These are phyloP conservation scores for Multifurca ochricompacta DNA, from an alignment of 768 basidiomycete species.

Conservation along the genomic window DNA sequence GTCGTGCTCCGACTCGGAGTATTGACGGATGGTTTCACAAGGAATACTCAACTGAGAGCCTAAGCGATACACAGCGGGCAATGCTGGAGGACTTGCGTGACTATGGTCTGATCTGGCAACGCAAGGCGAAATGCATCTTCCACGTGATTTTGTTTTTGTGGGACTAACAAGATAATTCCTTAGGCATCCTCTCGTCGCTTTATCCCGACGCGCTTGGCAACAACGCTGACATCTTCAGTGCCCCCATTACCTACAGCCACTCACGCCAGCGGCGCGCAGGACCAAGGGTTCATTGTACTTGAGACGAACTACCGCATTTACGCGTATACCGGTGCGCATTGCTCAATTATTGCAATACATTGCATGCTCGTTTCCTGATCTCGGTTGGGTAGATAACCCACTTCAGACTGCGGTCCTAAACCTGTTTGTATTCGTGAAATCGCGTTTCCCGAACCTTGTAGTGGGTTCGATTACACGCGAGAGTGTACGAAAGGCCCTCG, in stretches of 20 bases:
- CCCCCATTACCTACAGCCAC: constrained; percentile 65
- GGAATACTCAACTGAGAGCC: constrained; percentile 84
- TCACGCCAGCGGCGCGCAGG: constrained; percentile 45
- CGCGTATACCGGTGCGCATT: constrained; percentile 80
- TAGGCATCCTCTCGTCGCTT: constrained; percentile 74
- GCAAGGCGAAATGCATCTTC: constrained; percentile 40
- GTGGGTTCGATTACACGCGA: constrained; percentile 93
- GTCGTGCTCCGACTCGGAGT: constrained; percentile 10
- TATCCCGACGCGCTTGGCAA: constrained; percentile 90
- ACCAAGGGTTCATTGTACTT: constrained; percentile 88
- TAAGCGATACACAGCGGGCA: constrained; percentile 72
- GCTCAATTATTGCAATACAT: neutral
- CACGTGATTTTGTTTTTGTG: neutral
- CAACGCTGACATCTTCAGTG: constrained; percentile 87
- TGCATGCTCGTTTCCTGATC: constrained; percentile 1
- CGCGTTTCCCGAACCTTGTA: constrained; percentile 95
- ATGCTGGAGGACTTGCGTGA: constrained; percentile 90
- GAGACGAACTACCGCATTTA: constrained; percentile 99
- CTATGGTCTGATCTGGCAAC: constrained; percentile 91
- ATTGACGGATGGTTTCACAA: constrained; percentile 27
- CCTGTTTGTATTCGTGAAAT: constrained; percentile 85
- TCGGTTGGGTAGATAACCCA: constrained; percentile 66
- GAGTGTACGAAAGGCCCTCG: constrained; percentile 88
- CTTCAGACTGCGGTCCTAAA: constrained; percentile 94
- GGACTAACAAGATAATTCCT: constrained; percentile 5